Percentiles rank a stretch among this genome's conserved stretches.
Conservation (phyloP, 257 asterid species). For the Ajuga chamaepitys region DNA sequence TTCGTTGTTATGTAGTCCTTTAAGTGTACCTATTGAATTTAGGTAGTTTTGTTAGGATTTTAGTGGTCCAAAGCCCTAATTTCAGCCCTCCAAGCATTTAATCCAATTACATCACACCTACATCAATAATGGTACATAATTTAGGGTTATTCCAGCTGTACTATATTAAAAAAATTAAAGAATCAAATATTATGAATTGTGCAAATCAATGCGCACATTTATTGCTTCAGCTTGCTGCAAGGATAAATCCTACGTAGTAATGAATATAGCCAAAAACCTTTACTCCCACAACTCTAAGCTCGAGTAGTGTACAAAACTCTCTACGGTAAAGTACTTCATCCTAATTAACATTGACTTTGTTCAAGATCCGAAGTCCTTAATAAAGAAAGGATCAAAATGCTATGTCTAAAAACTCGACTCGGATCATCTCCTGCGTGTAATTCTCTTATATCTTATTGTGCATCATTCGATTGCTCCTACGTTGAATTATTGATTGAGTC, state of each 20-base stretch:
- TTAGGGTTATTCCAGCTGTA: neutral
- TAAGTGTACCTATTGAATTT: neutral
- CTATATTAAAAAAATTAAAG: neutral
- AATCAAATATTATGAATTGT: neutral
- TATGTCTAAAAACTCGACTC: too few relatives aligned
- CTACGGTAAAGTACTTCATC: neutral
- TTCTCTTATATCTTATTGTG: too few relatives aligned
- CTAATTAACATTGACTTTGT: conserved; percentile 4
- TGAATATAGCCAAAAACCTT: neutral
- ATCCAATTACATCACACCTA: conserved; percentile 10
- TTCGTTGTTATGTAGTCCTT: neutral
- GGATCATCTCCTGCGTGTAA: too few relatives aligned
- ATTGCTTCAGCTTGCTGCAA: conserved; percentile 2
- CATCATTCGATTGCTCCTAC: too few relatives aligned
- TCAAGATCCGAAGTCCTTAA: too few relatives aligned
- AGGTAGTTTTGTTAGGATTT: neutral
- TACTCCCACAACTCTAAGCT: neutral
- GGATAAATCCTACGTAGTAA: conserved; percentile 2
- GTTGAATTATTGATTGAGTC: too few relatives aligned
- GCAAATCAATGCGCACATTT: conserved; percentile 14
- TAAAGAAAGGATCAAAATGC: too few relatives aligned
- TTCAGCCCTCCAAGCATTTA: neutral
- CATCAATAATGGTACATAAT: neutral
- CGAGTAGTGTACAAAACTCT: neutral
- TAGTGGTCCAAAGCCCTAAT: neutral